Evolutionary conservation across 148 eudicot species (phyloP), one percentile per base, ranked within the genome.

Genomic region (Vaccinium myrtillus): DNA sequence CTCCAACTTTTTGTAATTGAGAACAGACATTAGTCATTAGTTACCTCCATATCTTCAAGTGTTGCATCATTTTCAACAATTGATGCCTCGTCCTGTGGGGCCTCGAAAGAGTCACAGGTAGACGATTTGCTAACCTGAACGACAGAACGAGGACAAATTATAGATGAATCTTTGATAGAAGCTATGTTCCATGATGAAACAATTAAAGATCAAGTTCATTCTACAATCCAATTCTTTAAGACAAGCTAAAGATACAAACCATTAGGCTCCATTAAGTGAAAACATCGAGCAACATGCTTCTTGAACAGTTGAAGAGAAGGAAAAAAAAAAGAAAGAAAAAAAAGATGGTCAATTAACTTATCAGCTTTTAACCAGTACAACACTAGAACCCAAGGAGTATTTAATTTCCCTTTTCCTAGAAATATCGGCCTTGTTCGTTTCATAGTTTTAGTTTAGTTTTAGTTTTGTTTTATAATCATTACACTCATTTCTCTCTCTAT

Each of bases 41-140:
- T 82, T 88, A 92, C 94, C 93, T 97, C 99, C 99, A 95, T 97
- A 89, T 97, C 99, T 89, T 95, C 94, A 18, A 95, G 10, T 67
- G 98, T 88, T 59, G 99, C 98, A 84, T 89, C 98, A 88, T 95
- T 95, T 79, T 93, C 90, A 69, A 79, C 67, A 13, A 95, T 97
- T 53, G 92, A 87, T 70, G 91, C 90, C 91, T 93, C 95, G 83
- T 95, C 99, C 21, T 94, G 93, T 8, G 98, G 94, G 63, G 92
- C 90, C 93, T 97, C 99, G 65, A 97, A 86, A 85, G 99, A 97
- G 88, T 97, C 98, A n/a, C 98, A 95, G 71, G 99, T 97, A 59
- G 99, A 93, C 88, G 94, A 81, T 82, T 87, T 95, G n/a, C 98
- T 95, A 87, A 88, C 91, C 98, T 95, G 91, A 74, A 32, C 36